Conservation (phyloP, 805 yeast species). For the Ogataea paraovalis region DNA sequence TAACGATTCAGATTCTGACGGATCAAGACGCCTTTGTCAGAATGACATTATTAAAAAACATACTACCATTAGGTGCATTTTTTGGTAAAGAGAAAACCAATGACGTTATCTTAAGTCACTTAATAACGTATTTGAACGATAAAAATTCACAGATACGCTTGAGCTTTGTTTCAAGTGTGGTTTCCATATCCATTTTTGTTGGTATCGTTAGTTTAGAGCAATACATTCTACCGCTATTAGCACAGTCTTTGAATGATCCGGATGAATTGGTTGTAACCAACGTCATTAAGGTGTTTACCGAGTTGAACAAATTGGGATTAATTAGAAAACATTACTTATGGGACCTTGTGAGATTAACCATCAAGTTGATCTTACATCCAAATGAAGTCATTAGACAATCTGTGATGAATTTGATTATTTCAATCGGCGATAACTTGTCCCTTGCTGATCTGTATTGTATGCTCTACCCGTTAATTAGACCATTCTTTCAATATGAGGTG, state of each 20-base stretch:
- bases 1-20: conserved; percentile 63
- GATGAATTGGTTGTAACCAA: conserved; percentile 78
- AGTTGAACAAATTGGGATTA: conserved; percentile 53
- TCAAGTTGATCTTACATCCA: conserved; percentile 74
- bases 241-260: conserved; percentile 78
- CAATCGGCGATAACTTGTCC: conserved; percentile 57
- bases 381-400: conserved; percentile 80
- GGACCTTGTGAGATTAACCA: conserved; percentile 48
- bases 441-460: conserved; percentile 82
- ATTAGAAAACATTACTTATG: conserved; percentile 47
- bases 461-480: conserved; percentile 73
- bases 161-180: conserved; percentile 66
- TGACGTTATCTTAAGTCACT: conserved; percentile 83
- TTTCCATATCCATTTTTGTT: conserved; percentile 71
- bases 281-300: conserved; percentile 58
- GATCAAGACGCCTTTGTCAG: conserved; percentile 66
- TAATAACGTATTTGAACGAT: conserved; percentile 88
- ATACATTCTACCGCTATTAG: conserved; percentile 76
- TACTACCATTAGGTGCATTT: conserved; percentile 73
- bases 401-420: conserved; percentile 54
- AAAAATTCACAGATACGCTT: conserved; percentile 61
- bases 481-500: conserved; percentile 74
- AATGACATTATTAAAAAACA: conserved; percentile 62
- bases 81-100: conserved; percentile 86
- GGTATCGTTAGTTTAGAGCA: conserved; percentile 84